Evolutionary conservation across 2,329 filamentous ascomycete genomes (phyloP).

Genomic region (Cercospora brassicicola): DNA sequence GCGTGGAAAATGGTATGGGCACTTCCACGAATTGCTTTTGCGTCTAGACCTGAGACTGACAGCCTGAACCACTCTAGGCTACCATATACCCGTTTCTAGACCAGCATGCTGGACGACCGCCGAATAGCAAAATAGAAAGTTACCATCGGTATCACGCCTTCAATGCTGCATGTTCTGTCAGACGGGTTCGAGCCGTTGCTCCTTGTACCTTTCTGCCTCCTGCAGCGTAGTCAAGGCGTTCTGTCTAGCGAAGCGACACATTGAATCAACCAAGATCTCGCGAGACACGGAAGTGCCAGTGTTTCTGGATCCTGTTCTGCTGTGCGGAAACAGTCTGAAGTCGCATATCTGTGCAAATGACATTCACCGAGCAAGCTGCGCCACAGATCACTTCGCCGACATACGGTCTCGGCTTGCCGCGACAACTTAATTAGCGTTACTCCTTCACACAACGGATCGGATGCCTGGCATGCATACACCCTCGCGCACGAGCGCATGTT

Average conservation of each 20-base stretch:
- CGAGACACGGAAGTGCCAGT: background rate
- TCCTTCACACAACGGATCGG: background rate
- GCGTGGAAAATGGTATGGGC: constrained; percentile 74
- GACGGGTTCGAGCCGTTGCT: background rate
- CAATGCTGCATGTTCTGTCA: background rate
- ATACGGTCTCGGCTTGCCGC: background rate
- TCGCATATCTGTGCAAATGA: background rate
- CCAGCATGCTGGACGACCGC: background rate
- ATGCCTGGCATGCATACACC: background rate
- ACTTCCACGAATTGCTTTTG: too few species aligned
- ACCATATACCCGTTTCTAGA: constrained; percentile 51
- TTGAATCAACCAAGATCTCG: background rate
- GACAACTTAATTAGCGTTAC: background rate
- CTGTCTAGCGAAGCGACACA: background rate
- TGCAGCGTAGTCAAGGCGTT: background rate
- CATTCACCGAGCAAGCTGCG: background rate
- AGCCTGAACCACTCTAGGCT: constrained; percentile 40
- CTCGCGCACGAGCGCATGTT: background rate
- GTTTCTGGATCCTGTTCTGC: background rate
- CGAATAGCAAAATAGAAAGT: background rate
- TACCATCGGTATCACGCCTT: background rate
- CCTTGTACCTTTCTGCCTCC: background rate
- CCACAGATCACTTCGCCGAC: background rate
- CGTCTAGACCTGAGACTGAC: constrained; percentile 13
- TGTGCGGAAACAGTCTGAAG: background rate